Base-by-base conservation (phyloP, 2,329 filamentous ascomycete species). In the Aspergillus pseudoterreus region DNA sequence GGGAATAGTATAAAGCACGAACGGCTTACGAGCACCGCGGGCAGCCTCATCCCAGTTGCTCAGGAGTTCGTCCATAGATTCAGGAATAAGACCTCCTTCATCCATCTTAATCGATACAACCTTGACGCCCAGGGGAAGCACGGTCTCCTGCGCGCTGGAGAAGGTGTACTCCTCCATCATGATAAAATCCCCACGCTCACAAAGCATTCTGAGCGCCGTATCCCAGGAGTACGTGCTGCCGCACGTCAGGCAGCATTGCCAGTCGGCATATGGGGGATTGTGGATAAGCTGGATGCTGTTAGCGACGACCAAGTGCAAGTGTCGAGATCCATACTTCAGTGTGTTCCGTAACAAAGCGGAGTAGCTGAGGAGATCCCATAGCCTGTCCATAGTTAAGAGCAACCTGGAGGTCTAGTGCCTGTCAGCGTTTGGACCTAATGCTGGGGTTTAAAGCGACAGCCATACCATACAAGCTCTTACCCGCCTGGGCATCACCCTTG, bases 301-400 rank as follows among this genome's bases (percentile, higher is more conserved):
- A 63, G 58, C 50, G 30, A 35, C 17, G 6, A 19, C 2, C 8
- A 6, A 30, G 12, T 8, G 6, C 4, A 3, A 39, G 3, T 4
- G 10, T 22, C 15, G 11, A n/a, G 14, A 12, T 27, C 35, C 61
- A 49, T 61, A 77, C 75, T 73, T 99, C 92, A 0, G 92, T 95
- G 73, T 97, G 94, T 76, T 99, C 94, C 0, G 92, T 95, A 46
- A 97, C 79, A 75, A 88, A 97, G 54, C 94, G 85, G 56, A 96
- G 76, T 70, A 99, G 78, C 73, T 96, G 94, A 3, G 90, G 87
- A 10, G 90, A 84, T 15, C 94, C 94, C 15, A 84, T 84, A 8
- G 91, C 86, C 73, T 96, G 91, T 32, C 88, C 90, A 69, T 99
- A 99, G 74, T 99, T 97, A 68, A 96, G 85, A 1, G 88, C 88